Evolutionary conservation across 805 yeast species (phyloP).

Genomic region (Lipomyces spencermartinsiae): DNA sequence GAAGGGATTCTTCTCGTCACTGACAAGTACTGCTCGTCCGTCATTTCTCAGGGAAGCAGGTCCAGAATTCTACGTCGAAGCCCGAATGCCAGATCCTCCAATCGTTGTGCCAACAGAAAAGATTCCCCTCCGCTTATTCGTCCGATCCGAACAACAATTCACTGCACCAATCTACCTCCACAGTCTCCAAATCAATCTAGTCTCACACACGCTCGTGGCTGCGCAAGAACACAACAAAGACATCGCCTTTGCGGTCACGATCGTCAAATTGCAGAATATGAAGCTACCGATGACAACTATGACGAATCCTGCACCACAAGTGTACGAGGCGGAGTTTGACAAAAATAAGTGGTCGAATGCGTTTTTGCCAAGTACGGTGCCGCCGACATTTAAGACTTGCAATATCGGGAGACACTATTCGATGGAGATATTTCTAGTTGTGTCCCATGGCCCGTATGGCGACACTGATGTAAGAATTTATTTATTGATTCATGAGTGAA

Average conservation of each 20-base stretch:
- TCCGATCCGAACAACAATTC: slow-evolving; percentile 9
- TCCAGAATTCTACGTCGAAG: slow-evolving; percentile 51
- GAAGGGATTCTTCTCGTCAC: slow-evolving; percentile 24
- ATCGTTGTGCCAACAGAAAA: slow-evolving; percentile 54
- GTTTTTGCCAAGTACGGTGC: slow-evolving; percentile 51
- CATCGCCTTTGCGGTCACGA: slow-evolving; percentile 33
- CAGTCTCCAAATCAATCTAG: slow-evolving; percentile 47
- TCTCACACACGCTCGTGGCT: slow-evolving; percentile 42
- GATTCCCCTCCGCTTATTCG: slow-evolving; percentile 39
- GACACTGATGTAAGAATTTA: slow-evolving; percentile 40
- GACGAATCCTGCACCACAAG: slow-evolving; percentile 4
- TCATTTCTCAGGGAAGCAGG: slow-evolving; percentile 31
- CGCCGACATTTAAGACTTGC: slow-evolving; percentile 64
- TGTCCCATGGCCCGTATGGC: slow-evolving; percentile 49
- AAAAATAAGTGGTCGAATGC: slow-evolving; percentile 11
- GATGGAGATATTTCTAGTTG: slow-evolving; percentile 48
- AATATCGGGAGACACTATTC: slow-evolving; percentile 58
- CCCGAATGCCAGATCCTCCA: slow-evolving; percentile 57
- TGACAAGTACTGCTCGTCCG: not conserved
- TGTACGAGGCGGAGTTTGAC: slow-evolving; percentile 30
- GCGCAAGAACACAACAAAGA: slow-evolving; percentile 42
- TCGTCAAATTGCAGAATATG: slow-evolving; percentile 41
- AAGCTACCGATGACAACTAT: slow-evolving; percentile 7
- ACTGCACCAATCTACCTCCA: slow-evolving; percentile 55
- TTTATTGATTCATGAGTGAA: no score